phyloP scores from a whole-genome alignment of 345 rosid species.

The Capsella bursapastoris region DNA sequence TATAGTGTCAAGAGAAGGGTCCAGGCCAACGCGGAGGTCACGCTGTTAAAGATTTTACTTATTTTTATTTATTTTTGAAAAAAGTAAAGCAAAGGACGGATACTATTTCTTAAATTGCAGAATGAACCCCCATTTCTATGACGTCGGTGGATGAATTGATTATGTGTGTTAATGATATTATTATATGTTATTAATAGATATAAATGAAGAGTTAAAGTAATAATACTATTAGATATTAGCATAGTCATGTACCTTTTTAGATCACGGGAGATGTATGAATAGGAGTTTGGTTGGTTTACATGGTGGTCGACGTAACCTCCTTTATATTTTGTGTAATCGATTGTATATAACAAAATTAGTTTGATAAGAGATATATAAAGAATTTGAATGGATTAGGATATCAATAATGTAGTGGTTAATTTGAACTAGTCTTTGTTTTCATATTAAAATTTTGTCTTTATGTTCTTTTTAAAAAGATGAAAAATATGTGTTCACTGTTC shows the following conservation, averaged over 20 bases:
- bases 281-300: slow-evolving; percentile 6
- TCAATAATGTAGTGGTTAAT: neutral
- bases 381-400: neutral
- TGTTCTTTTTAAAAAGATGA: too few species aligned
- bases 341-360: neutral
- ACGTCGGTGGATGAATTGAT: slow-evolving; percentile 31
- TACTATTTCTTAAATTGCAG: slow-evolving; percentile 19
- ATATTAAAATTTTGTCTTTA: too few species aligned
- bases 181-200: neutral
- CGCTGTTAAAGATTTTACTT: slow-evolving; percentile 28
- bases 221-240: neutral
- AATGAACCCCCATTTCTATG: slow-evolving; percentile 10
- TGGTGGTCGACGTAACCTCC: slow-evolving; percentile 31
- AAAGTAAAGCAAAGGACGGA: neutral
- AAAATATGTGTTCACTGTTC: neutral
- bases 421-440: neutral
- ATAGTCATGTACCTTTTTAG: slow-evolving; percentile 20
- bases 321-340: neutral
- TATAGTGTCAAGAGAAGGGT: slow-evolving; percentile 35
- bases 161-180: too few species aligned
- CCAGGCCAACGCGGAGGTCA: slow-evolving; percentile 40
- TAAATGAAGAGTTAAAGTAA: neutral
- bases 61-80: neutral
- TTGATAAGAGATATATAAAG: neutral
- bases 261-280: slow-evolving; percentile 25